Conservation (phyloP, 805 yeast genomes). For the Candida odintsovae region DNA sequence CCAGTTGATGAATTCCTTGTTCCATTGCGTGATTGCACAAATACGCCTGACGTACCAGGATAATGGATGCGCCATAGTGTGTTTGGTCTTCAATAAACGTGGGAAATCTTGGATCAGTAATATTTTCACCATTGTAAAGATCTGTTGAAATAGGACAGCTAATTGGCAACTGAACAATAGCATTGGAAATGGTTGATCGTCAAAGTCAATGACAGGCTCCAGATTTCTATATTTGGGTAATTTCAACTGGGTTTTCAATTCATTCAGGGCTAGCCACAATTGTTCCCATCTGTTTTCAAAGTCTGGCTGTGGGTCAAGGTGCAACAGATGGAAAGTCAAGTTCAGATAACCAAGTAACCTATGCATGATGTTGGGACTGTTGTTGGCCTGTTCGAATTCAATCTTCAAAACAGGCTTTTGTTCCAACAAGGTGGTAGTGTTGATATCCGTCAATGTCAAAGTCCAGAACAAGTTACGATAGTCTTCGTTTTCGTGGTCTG, state of each 20-base stretch:
- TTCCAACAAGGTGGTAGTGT: not conserved
- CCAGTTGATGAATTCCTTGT: conserved; percentile 3
- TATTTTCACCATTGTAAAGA: conserved; percentile 29
- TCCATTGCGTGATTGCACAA: conserved; percentile 11
- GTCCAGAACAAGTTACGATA: not conserved
- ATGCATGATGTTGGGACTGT: not conserved
- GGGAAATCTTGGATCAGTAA: conserved; percentile 33
- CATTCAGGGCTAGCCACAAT: conserved; percentile 28
- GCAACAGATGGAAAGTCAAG: conserved; percentile 6
- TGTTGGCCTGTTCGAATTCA: not conserved
- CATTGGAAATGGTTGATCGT: conserved; percentile 30
- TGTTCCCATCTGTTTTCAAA: conserved; percentile 32
- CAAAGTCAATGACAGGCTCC: conserved; percentile 14
- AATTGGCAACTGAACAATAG: conserved; percentile 25
- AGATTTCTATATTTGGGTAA: conserved; percentile 13
- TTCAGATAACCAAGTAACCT: conserved; percentile 3
- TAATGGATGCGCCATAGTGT: conserved; percentile 9
- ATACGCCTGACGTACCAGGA: conserved; percentile 19
- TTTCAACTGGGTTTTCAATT: not conserved
- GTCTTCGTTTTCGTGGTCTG: not conserved
- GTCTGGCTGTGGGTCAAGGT: conserved; percentile 4
- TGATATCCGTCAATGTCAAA: not conserved
- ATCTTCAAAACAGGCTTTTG: not conserved
- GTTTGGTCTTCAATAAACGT: conserved; percentile 22
- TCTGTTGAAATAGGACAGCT: conserved; percentile 28